Percentiles rank a stretch among this genome's conserved stretches.
These are phyloP conservation scores for Colletotrichum caudatum DNA, from an alignment of 2,329 filamentous ascomycete species.

Conservation along the genomic window DNA sequence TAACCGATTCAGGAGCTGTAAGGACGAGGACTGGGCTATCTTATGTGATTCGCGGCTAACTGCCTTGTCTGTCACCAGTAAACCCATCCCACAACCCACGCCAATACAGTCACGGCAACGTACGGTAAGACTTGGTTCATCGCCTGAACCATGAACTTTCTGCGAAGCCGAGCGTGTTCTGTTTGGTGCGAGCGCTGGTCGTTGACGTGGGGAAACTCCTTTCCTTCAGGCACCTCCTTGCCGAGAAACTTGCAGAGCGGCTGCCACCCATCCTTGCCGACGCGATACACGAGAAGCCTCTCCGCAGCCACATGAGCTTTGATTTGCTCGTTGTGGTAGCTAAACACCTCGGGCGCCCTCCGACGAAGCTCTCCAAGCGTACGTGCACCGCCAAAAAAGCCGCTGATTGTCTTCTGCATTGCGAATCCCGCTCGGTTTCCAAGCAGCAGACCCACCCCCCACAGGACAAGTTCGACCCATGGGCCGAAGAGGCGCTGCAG, in stretches of 20 bases:
- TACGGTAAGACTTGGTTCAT: no score
- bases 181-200: conserved; percentile 41
- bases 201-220: conserved; percentile 52
- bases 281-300: conserved; percentile 34
- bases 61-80: not conserved
- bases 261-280: conserved; percentile 55
- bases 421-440: conserved; percentile 47
- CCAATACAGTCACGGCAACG: not conserved
- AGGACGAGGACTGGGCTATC: no score
- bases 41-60: not conserved
- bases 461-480: conserved; percentile 41
- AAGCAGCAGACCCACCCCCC: conserved; percentile 48
- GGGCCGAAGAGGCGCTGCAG: conserved; percentile 45
- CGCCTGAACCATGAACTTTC: not conserved
- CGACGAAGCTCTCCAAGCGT: conserved; percentile 14
- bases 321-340: conserved; percentile 34
- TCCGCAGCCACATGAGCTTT: conserved; percentile 32
- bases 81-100: not conserved
- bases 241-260: conserved; percentile 57
- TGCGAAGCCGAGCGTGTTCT: not conserved
- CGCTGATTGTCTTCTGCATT: conserved; percentile 47
- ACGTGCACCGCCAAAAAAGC: conserved; percentile 44
- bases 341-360: conserved; percentile 1
- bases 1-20: not conserved
- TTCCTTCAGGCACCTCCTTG: conserved; percentile 49